phyloP scores from a whole-genome alignment of 805 yeast genomes.

The Myxozyma neotropica region DNA sequence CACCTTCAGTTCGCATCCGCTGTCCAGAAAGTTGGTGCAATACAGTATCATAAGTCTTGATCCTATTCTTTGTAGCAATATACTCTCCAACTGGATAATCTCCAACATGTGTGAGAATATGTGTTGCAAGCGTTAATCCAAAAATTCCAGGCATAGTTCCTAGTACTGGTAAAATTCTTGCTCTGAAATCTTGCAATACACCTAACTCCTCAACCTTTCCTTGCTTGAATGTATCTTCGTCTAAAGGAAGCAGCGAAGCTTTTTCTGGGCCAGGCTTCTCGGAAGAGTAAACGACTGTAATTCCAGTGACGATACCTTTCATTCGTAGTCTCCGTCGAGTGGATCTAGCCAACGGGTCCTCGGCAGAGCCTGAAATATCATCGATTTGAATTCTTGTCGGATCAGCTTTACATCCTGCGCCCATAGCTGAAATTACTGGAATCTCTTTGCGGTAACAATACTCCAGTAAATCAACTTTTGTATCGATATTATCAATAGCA shows the following conservation, averaged over 20 bases:
- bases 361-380: constrained; percentile 87
- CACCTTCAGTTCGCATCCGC: constrained; percentile 71
- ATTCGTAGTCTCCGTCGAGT: constrained; percentile 83
- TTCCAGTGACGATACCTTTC: constrained; percentile 71
- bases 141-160: constrained; percentile 98
- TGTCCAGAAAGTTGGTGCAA: constrained; percentile 86
- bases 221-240: constrained; percentile 75
- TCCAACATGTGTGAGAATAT: constrained; percentile 73
- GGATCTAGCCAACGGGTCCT: constrained; percentile 87
- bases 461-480: constrained; percentile 87
- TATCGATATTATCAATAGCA: constrained; percentile 94
- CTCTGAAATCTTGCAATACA: constrained; percentile 87
- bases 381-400: constrained; percentile 88
- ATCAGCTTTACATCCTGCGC: constrained; percentile 96
- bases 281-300: constrained; percentile 87
- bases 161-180: constrained; percentile 89
- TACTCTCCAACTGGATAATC: constrained; percentile 76
- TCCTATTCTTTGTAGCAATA: constrained; percentile 84
- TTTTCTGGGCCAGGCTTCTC: constrained; percentile 97
- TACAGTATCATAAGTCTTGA: constrained; percentile 80
- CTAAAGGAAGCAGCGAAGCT: constrained; percentile 82
- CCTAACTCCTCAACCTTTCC: constrained; percentile 87
- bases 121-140: constrained; percentile 87
- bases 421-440: constrained; percentile 87
- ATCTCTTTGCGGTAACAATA: constrained; percentile 64